Base-by-base conservation (phyloP, 1,284 basidiomycete genomes). In the Rhodotorula sp. region DNA sequence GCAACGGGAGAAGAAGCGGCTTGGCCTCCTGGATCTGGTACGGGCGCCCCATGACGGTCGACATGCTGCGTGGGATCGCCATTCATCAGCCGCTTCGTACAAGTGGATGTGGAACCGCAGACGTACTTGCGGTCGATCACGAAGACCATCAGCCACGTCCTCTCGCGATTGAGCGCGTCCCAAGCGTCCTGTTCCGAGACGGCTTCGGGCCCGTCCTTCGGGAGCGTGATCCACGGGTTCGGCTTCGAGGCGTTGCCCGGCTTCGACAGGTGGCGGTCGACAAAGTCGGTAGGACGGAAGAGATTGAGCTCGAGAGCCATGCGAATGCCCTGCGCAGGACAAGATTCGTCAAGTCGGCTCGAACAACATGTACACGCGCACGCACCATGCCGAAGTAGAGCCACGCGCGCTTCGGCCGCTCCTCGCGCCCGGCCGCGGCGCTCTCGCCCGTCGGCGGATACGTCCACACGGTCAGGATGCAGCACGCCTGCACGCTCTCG, bases 21-120 rank as follows among this genome's bases (percentile, higher is more conserved):
- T 74, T 74, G 45, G 70, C 64, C 42, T 74, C 73, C 21, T 72
- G 73, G 49, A 74, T 72, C 53, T 74, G 73, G 59, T 74, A 69
- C 16, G 73, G 73, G 34, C 73, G 58, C 5, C 73, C 73, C 73
- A 74, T 74, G 0, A 72, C 73, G 10, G 70, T 67, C 12, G 69
- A 66, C 66, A 74, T 72, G 53, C 70, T 74, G 56, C n/a, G 21
- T 1, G 4, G 23, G 34, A 23, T 4, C 9, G 21, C 46, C 17
- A 34, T 17, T 34, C 23, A 21, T 21, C 25, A 4, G 61, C 44
- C 25, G 19, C 49, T 34, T 3, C 46, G n/a, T 41, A 16, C 16
- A 25, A 23, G 50, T 41, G 23, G 4, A 3, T 4, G 23, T 19
- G 27, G 27, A 41, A 45, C 14, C 19, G 27, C 9, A 14, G 23